A percentile compares a stretch with the other conserved stretches of the same genome.
These are phyloP conservation scores for Pyrenochaeta sp. DNA, from an alignment of 2,329 filamentous ascomycete species.

Conservation along the genomic window DNA sequence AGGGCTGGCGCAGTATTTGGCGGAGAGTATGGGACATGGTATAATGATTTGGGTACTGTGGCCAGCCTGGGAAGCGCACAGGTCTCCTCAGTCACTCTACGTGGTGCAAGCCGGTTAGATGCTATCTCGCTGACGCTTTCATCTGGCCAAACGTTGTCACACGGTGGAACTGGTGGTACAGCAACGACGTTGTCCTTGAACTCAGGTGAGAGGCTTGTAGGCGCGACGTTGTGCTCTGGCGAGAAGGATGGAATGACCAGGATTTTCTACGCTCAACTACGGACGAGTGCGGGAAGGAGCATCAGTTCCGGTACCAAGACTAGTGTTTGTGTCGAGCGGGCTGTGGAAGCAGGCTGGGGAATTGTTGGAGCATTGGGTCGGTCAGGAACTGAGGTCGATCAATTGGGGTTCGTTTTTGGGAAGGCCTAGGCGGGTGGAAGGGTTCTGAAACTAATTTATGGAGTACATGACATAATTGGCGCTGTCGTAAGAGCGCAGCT, in stretches of 20 bases:
- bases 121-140: conserved; percentile 58
- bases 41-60: conserved; percentile 61
- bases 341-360: conserved; percentile 60
- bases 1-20: conserved; percentile 54
- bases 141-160: conserved; percentile 59
- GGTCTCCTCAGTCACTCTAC: conserved; percentile 54
- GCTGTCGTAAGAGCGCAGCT: not conserved
- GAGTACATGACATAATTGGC: not conserved
- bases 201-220: conserved; percentile 59
- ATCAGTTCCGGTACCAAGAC: conserved; percentile 58
- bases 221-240: conserved; percentile 61
- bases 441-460: not conserved
- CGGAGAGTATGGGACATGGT: conserved; percentile 62
- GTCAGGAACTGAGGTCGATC: conserved; percentile 64
- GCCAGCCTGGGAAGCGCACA: conserved; percentile 43
- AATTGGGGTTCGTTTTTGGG: conserved; percentile 54
- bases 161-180: conserved; percentile 64
- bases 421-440: conserved; percentile 1
- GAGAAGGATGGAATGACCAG: conserved; percentile 58
- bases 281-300: conserved; percentile 59
- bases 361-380: conserved; percentile 65
- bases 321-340: conserved; percentile 57
- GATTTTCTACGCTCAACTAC: conserved; percentile 65
- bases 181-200: conserved; percentile 55
- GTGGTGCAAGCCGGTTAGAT: conserved; percentile 61